A percentile compares a stretch with the other conserved stretches of the same genome.
Evolutionary conservation across 495 filamentous ascomycete species (phyloP).

Genomic region (Hypoxylon crocopeplum): DNA sequence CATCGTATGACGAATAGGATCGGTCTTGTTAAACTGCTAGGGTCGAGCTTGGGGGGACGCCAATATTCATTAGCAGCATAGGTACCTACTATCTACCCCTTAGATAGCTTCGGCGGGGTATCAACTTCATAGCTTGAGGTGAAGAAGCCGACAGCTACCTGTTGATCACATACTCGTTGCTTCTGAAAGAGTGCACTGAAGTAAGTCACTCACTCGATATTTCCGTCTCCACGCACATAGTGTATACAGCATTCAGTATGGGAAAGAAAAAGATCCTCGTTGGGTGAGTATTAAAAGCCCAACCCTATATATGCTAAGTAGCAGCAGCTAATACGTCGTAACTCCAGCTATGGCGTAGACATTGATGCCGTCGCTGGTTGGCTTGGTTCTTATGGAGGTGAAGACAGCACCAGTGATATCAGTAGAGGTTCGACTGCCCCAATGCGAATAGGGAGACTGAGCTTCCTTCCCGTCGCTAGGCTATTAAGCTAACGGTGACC

Average conservation of each 20-base stretch:
- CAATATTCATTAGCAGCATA: too few species aligned
- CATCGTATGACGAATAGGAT: too few species aligned
- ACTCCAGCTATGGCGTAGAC: slow-evolving; percentile 47
- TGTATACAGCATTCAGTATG: slow-evolving; percentile 52
- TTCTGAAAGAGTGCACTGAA: background rate
- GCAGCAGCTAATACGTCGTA: slow-evolving; percentile 10
- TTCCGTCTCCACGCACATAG: too few species aligned
- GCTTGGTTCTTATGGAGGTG: slow-evolving; percentile 43
- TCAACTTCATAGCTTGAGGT: background rate
- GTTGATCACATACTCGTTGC: background rate
- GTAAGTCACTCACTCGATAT: too few species aligned
- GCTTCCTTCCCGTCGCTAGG: background rate
- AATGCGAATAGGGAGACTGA: background rate
- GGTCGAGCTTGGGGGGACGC: too few species aligned
- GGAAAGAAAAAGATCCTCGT: slow-evolving; percentile 67
- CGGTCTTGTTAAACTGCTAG: too few species aligned
- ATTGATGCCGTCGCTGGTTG: slow-evolving; percentile 58
- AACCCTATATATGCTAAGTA: background rate
- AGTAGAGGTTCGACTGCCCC: slow-evolving; percentile 47
- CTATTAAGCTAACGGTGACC: slow-evolving; percentile 7
- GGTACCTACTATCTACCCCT: background rate
- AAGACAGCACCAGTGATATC: slow-evolving; percentile 59
- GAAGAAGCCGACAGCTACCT: background rate
- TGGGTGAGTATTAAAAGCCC: slow-evolving; percentile 22
- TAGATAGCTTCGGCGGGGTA: slow-evolving; percentile 3